Percentiles rank a stretch among this genome's conserved stretches.
Conservation (phyloP, 2,329 filamentous ascomycete genomes). For the Aureobasidium sp. region DNA sequence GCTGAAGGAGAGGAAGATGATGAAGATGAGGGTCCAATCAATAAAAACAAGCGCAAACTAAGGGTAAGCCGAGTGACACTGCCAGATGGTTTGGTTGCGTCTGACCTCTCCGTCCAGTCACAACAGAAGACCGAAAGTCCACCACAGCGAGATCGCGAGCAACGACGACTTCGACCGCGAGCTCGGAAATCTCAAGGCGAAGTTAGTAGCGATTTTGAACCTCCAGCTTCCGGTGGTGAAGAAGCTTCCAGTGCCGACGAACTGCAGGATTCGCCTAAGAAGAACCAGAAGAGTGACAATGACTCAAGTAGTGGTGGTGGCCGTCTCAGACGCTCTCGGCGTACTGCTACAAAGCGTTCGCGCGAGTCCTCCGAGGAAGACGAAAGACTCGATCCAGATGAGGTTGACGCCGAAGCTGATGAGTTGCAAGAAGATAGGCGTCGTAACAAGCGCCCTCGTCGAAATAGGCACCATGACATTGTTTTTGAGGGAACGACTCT, state of each 20-base stretch:
- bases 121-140: slow-evolving; percentile 24
- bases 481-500: slow-evolving; percentile 41
- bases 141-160: slow-evolving; percentile 20
- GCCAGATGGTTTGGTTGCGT: slow-evolving; percentile 7
- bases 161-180: slow-evolving; percentile 32
- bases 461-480: slow-evolving; percentile 18
- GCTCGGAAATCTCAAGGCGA: slow-evolving; percentile 37
- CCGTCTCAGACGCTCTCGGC: slow-evolving; percentile 42
- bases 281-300: slow-evolving; percentile 29
- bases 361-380: slow-evolving; percentile 25
- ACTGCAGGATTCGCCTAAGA: slow-evolving; percentile 1
- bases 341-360: slow-evolving; percentile 41
- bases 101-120: slow-evolving; percentile 21
- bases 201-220: slow-evolving; percentile 57
- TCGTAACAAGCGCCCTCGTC: slow-evolving; percentile 32
- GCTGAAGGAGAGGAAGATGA: slow-evolving; percentile 27
- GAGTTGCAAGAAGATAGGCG: slow-evolving; percentile 47
- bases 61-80: slow-evolving; percentile 17
- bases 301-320: slow-evolving; percentile 24
- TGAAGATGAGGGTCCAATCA: slow-evolving; percentile 31
- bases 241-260: slow-evolving; percentile 14
- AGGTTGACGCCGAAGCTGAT: slow-evolving; percentile 48
- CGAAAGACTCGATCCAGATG: slow-evolving; percentile 31
- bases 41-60: slow-evolving; percentile 26
- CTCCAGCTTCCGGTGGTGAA: slow-evolving; percentile 44